Conservation (phyloP, 2,329 filamentous ascomycete species). For the Waltergamsia citrina region DNA sequence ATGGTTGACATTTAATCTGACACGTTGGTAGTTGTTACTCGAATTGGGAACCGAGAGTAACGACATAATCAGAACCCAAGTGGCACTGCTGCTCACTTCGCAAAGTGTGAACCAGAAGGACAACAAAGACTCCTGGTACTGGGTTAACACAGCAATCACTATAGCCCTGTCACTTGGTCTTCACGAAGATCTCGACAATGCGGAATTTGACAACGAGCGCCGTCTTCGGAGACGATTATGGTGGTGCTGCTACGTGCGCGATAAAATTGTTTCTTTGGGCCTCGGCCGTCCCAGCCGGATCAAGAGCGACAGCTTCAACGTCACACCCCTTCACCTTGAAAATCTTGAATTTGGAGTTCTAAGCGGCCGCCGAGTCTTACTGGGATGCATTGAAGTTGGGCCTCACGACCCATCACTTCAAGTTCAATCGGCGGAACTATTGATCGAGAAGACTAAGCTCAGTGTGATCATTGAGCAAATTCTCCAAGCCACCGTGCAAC, state of each 20-base stretch:
- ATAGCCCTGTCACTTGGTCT: background rate
- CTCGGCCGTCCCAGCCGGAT: background rate
- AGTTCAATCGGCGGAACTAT: background rate
- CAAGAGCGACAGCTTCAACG: background rate
- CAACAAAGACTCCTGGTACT: background rate
- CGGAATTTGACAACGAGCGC: background rate
- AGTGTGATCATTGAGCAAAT: background rate
- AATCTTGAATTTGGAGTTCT: background rate
- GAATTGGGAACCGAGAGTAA: background rate
- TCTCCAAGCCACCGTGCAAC: background rate
- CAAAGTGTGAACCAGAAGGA: background rate
- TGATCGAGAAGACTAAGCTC: background rate
- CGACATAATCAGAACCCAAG: background rate
- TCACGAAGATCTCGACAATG: background rate
- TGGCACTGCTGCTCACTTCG: background rate
- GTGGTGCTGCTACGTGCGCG: background rate
- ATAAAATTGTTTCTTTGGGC: background rate
- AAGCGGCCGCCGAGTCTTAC: background rate
- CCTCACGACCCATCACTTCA: background rate
- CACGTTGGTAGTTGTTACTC: background rate
- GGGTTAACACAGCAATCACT: background rate
- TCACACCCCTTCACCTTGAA: background rate
- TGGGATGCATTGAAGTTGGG: background rate
- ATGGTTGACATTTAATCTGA: background rate
- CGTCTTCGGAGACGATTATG: background rate